These are phyloP conservation scores for Colletotrichum australisinense DNA, from an alignment of 2,329 filamentous ascomycete species.

Conservation along the genomic window DNA sequence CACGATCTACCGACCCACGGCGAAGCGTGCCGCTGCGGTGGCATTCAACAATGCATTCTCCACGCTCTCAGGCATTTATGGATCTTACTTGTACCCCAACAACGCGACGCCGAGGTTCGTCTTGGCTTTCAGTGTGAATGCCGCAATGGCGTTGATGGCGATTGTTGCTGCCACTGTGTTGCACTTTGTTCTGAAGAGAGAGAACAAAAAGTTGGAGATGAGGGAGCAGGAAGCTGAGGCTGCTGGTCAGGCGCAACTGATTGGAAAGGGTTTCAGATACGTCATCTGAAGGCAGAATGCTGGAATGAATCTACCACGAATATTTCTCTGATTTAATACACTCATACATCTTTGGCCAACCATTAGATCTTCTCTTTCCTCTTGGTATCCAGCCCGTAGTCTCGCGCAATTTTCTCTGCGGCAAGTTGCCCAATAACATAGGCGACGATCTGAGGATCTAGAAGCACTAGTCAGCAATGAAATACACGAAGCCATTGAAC, in stretches of 20 bases:
- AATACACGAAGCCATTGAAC: not conserved
- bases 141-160: constrained; percentile 39
- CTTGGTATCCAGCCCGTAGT: not conserved
- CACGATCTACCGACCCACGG: constrained; percentile 38
- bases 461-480: not conserved
- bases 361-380: not conserved
- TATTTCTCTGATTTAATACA: not conserved
- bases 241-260: not conserved
- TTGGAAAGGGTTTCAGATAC: constrained; percentile 37
- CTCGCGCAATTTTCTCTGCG: not conserved
- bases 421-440: constrained; percentile 15
- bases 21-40: constrained; percentile 38
- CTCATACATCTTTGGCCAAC: rapidly evolving
- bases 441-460: constrained; percentile 24
- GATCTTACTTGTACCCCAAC: constrained; percentile 41
- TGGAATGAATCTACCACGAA: not conserved
- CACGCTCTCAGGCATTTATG: constrained; percentile 40
- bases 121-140: constrained; percentile 41
- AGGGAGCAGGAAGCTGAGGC: constrained; percentile 36
- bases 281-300: not conserved
- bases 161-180: constrained; percentile 38
- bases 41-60: constrained; percentile 41
- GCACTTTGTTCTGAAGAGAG: constrained; percentile 37
- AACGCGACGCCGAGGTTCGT: constrained; percentile 40
- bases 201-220: constrained; percentile 39